These are phyloP conservation scores for Cucurbita moschata DNA, from an alignment of 306 rosid species.

Conservation along the genomic window DNA sequence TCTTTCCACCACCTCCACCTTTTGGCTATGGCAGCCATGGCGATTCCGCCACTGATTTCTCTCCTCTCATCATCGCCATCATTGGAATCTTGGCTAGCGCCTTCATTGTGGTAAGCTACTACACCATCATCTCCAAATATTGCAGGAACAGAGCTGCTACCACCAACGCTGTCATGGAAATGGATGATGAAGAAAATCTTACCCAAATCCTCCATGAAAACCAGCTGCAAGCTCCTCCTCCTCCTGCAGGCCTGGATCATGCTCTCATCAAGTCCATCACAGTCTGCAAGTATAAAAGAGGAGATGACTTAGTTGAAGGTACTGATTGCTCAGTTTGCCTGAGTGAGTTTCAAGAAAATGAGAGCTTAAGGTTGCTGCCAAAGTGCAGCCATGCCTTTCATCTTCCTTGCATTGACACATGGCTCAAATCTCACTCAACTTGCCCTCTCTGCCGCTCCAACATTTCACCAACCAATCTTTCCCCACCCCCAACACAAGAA, in stretches of 20 bases:
- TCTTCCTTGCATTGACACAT: slow-evolving; percentile 63
- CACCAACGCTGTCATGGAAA: not conserved
- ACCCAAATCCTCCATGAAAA: slow-evolving; percentile 7
- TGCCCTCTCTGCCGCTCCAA: slow-evolving; percentile 68
- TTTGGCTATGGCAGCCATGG: slow-evolving; percentile 1
- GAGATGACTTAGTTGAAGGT: slow-evolving; percentile 36
- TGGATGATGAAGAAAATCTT: slow-evolving; percentile 9
- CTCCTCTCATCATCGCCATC: slow-evolving; percentile 59
- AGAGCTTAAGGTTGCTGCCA: slow-evolving; percentile 50
- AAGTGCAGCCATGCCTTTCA: slow-evolving; percentile 75
- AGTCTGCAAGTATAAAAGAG: slow-evolving; percentile 37
- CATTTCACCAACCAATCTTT: slow-evolving; percentile 5
- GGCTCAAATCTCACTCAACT: slow-evolving; percentile 56
- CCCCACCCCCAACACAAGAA: slow-evolving; percentile 10
- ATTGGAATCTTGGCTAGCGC: slow-evolving; percentile 58
- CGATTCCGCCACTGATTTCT: slow-evolving; percentile 28
- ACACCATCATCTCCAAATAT: slow-evolving; percentile 45
- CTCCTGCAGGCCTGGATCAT: slow-evolving; percentile 38
- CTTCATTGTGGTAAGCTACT: slow-evolving; percentile 45
- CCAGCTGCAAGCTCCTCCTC: slow-evolving; percentile 13
- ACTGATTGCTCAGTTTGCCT: slow-evolving; percentile 69
- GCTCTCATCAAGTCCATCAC: slow-evolving; percentile 38
- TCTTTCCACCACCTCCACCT: slow-evolving; percentile 67
- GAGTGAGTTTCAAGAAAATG: slow-evolving; percentile 57
- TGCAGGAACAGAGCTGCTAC: slow-evolving; percentile 19